A percentile compares a stretch with the other conserved stretches of the same genome.
These are phyloP conservation scores for Sarocladium brachiariae DNA, from an alignment of 2,329 filamentous ascomycete genomes.

Conservation along the genomic window DNA sequence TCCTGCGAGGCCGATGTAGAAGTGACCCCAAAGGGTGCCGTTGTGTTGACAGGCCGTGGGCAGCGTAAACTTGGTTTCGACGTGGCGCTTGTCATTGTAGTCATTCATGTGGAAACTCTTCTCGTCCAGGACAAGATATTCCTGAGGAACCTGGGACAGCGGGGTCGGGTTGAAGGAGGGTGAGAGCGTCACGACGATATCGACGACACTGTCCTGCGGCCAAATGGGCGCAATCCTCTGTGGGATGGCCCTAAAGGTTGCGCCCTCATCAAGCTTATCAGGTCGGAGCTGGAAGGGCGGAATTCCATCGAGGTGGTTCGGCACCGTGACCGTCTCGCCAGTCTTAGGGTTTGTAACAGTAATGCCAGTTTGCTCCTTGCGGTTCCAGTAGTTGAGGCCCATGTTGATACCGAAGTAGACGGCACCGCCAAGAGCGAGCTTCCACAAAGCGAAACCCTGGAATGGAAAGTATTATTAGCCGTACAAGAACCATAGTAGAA, in stretches of 20 bases:
- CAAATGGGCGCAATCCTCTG: conserved; percentile 78
- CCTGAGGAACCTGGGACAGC: conserved; percentile 56
- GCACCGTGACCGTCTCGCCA: conserved; percentile 46
- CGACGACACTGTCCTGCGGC: conserved; percentile 69
- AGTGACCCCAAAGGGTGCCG: conserved; percentile 90
- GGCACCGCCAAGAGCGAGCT: conserved; percentile 44
- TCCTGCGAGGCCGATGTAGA: conserved; percentile 76
- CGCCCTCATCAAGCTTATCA: conserved; percentile 51
- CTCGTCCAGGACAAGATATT: conserved; percentile 72
- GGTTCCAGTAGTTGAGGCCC: conserved; percentile 45
- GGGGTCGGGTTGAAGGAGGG: conserved; percentile 63
- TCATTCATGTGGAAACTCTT: conserved; percentile 73
- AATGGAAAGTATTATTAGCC: neutral
- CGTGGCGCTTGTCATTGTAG: conserved; percentile 68
- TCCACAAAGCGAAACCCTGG: conserved; percentile 33
- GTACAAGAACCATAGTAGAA: neutral
- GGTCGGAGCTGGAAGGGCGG: conserved; percentile 61
- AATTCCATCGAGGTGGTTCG: conserved; percentile 48
- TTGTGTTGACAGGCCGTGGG: conserved; percentile 81
- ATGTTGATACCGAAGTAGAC: conserved; percentile 56
- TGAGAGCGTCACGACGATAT: conserved; percentile 80
- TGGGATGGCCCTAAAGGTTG: conserved; percentile 58
- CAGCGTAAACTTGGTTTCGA: conserved; percentile 71
- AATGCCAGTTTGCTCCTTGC: conserved; percentile 40
- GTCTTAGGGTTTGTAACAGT: conserved; percentile 40